phyloP scores from a whole-genome alignment of 1,139 yeast species.

The Saccharomyces hybrid region DNA sequence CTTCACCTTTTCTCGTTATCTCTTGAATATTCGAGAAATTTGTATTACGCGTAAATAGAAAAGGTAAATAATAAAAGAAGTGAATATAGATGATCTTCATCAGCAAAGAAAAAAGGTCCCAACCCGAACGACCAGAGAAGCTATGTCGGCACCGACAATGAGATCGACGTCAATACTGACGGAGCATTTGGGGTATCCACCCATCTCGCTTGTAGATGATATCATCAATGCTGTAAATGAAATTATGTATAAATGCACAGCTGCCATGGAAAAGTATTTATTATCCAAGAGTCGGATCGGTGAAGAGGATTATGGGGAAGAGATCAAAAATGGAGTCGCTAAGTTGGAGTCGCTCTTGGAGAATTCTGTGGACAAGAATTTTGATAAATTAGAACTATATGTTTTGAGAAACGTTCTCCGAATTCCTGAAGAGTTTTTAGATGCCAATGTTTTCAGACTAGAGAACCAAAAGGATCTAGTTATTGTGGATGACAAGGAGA shows the following conservation, averaged over 20 bases:
- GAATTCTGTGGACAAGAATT: slow-evolving; percentile 70
- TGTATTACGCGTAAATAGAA: not conserved
- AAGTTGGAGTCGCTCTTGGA: slow-evolving; percentile 73
- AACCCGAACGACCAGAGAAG: not conserved
- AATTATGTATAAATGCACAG: slow-evolving; percentile 74
- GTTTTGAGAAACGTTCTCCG: slow-evolving; percentile 68
- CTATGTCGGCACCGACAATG: slow-evolving; percentile 38
- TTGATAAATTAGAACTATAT: slow-evolving; percentile 82
- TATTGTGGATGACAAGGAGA: slow-evolving; percentile 6
- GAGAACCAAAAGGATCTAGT: slow-evolving; percentile 58
- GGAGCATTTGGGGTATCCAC: slow-evolving; percentile 83
- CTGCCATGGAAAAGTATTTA: slow-evolving; percentile 67
- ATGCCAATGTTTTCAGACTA: slow-evolving; percentile 59
- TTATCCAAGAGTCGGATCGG: slow-evolving; percentile 27
- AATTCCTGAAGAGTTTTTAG: slow-evolving; percentile 61
- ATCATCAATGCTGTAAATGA: slow-evolving; percentile 85
- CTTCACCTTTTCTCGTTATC: not conserved
- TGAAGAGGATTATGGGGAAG: slow-evolving; percentile 34
- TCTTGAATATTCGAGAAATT: not conserved
- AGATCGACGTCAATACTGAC: slow-evolving; percentile 57
- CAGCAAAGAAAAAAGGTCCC: not conserved
- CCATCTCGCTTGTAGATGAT: slow-evolving; percentile 80
- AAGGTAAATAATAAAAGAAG: not conserved
- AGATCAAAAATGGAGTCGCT: slow-evolving; percentile 70
- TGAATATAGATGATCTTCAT: not conserved